phyloP scores from a whole-genome alignment of 139 green algal species.

The Micractinium conductrix region DNA sequence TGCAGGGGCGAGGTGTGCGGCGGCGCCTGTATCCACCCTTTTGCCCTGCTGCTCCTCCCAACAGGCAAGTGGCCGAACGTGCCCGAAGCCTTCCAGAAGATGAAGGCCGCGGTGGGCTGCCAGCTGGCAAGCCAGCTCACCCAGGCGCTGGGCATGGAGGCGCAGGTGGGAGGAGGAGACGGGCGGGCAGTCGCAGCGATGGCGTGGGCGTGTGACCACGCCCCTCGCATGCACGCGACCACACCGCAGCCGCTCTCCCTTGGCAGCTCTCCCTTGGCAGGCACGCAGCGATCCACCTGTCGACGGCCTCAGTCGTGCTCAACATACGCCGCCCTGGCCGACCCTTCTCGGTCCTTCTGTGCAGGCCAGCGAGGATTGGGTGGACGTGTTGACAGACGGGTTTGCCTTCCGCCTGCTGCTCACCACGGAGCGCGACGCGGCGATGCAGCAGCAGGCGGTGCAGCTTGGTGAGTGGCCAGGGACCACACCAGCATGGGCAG shows the following conservation, averaged over 20 bases:
- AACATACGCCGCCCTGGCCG: neutral
- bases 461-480: conserved; percentile 22
- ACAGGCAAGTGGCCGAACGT: conserved; percentile 73
- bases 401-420: conserved; percentile 82
- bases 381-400: conserved; percentile 81
- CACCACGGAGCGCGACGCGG: conserved; percentile 60
- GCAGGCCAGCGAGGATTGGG: conserved; percentile 51
- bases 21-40: neutral
- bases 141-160: conserved; percentile 53
- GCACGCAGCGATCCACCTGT: too few species aligned
- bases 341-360: neutral
- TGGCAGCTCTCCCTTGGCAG: too few species aligned
- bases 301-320: neutral
- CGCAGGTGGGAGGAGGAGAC: conserved; percentile 3
- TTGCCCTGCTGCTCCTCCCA: neutral
- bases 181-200: neutral
- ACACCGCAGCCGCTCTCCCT: neutral
- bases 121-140: conserved; percentile 73
- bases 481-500: too few species aligned
- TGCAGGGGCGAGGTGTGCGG: neutral
- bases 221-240: neutral
- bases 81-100: conserved; percentile 68
- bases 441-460: conserved; percentile 42
- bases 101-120: conserved; percentile 75
- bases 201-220: neutral